A percentile compares a stretch with the other conserved stretches of the same genome.
Conservation (phyloP, 495 filamentous ascomycete species). For the Aspergillus nidulans region DNA sequence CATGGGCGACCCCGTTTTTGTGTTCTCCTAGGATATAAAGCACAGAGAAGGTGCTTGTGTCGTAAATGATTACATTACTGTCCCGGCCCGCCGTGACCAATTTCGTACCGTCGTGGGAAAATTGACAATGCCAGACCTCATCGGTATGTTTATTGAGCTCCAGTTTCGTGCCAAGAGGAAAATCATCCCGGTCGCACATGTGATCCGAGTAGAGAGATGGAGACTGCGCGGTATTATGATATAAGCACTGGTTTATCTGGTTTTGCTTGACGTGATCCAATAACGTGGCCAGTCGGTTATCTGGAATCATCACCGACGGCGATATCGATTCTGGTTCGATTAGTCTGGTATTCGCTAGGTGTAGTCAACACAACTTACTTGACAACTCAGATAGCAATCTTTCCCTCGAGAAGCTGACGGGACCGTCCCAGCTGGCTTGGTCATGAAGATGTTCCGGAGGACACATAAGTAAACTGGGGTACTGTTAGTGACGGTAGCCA, state of each 20-base stretch:
- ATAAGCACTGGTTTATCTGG: constrained; percentile 80
- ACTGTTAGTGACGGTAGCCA: not conserved
- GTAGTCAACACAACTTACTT: constrained; percentile 47
- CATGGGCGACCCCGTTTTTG: constrained; percentile 61
- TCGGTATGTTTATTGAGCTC: constrained; percentile 72
- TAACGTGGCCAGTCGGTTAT: constrained; percentile 83
- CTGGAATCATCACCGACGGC: constrained; percentile 96
- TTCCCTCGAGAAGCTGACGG: constrained; percentile 70
- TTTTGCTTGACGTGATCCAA: constrained; percentile 74
- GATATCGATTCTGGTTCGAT: constrained; percentile 70
- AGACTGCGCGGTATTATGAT: constrained; percentile 74
- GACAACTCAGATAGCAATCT: constrained; percentile 76
- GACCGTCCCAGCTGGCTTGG: constrained; percentile 87
- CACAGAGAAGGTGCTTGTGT: constrained; percentile 63
- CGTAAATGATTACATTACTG: constrained; percentile 72
- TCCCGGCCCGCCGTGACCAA: constrained; percentile 80
- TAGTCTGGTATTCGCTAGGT: not conserved
- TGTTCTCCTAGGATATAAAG: constrained; percentile 63
- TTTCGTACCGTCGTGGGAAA: constrained; percentile 82
- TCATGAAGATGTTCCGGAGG: constrained; percentile 70
- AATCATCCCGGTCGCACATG: constrained; percentile 71
- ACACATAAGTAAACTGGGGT: constrained; percentile 77
- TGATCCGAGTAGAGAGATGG: constrained; percentile 91
- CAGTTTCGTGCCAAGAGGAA: constrained; percentile 62
- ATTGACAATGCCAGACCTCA: constrained; percentile 87